A percentile compares a stretch with the other conserved stretches of the same genome.
Evolutionary conservation across 148 eudicot genomes (phyloP).

Genomic region (Pharnaceum exiguum): DNA sequence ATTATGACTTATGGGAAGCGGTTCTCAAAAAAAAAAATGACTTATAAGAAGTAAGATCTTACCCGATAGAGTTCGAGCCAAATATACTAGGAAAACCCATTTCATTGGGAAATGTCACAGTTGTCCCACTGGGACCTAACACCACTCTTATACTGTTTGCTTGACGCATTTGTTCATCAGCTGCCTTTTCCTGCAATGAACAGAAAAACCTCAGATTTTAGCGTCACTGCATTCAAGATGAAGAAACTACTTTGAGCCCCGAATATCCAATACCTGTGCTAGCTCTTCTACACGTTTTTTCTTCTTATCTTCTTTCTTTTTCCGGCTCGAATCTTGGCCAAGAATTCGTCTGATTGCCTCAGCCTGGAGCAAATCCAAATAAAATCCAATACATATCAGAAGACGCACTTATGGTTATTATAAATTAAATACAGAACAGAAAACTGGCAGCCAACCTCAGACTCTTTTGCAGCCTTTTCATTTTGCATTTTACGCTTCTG

Average conservation of each 20-base stretch:
- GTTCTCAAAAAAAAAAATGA: not conserved
- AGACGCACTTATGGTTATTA: not conserved
- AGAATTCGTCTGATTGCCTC: constrained; percentile 97
- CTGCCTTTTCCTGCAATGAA: constrained; percentile 65
- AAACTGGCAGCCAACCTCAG: constrained; percentile 50
- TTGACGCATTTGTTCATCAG: constrained; percentile 49
- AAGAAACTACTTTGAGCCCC: not conserved
- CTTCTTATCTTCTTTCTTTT: constrained; percentile 80
- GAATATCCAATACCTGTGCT: constrained; percentile 56
- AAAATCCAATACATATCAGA: constrained; percentile 9
- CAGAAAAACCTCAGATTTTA: not conserved
- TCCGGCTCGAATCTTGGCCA: constrained; percentile 93
- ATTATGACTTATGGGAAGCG: not conserved
- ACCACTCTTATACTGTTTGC: constrained; percentile 56
- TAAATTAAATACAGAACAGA: not conserved
- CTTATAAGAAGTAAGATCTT: not conserved
- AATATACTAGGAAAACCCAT: constrained; percentile 70
- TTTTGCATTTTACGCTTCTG: constrained; percentile 68
- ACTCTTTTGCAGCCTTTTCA: constrained; percentile 81
- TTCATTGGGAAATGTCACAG: constrained; percentile 65
- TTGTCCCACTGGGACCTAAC: constrained; percentile 70
- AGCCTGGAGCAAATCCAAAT: constrained; percentile 44
- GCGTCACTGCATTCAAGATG: not conserved
- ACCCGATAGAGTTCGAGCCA: constrained; percentile 55
- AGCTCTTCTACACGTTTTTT: constrained; percentile 85